Conservation (phyloP, 495 filamentous ascomycete species). For the Cercophora newfieldiana region DNA sequence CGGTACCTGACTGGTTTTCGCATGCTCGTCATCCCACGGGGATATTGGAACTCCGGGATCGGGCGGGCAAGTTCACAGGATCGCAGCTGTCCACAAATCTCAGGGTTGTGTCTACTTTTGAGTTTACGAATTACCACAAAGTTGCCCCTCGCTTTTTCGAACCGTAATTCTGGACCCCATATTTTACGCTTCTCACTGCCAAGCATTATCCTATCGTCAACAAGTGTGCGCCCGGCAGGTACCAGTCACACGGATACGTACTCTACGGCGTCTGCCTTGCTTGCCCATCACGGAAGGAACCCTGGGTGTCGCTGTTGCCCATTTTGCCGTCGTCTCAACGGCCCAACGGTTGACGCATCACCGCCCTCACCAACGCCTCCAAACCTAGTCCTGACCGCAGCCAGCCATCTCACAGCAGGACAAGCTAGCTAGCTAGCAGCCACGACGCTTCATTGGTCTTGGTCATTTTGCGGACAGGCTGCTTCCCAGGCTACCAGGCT, state of each 20-base stretch:
- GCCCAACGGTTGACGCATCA: neutral
- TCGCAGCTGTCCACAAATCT: neutral
- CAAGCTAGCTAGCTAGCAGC: slow-evolving; percentile 3
- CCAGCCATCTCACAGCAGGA: too few relatives aligned
- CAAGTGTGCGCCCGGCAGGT: neutral
- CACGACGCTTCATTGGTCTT: slow-evolving; percentile 27
- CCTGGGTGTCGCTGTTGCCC: neutral
- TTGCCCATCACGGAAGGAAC: neutral
- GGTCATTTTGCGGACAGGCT: slow-evolving; percentile 20
- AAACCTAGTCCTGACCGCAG: neutral
- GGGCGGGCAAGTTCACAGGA: neutral
- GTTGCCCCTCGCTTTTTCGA: neutral
- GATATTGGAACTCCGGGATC: neutral
- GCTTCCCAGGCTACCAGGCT: slow-evolving; percentile 19
- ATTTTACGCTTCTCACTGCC: neutral
- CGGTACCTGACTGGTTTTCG: neutral
- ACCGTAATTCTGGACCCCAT: neutral
- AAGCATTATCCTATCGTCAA: neutral
- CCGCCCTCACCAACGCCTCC: neutral
- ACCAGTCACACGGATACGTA: neutral
- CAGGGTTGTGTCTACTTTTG: neutral
- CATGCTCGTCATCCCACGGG: neutral
- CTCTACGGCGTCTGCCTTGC: neutral
- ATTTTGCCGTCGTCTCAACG: neutral
- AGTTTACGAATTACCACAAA: neutral